Percentiles rank a stretch among this genome's conserved stretches.
Conservation (phyloP, 352 stramenopile genomes). For the Phytophthora citrophthora region DNA sequence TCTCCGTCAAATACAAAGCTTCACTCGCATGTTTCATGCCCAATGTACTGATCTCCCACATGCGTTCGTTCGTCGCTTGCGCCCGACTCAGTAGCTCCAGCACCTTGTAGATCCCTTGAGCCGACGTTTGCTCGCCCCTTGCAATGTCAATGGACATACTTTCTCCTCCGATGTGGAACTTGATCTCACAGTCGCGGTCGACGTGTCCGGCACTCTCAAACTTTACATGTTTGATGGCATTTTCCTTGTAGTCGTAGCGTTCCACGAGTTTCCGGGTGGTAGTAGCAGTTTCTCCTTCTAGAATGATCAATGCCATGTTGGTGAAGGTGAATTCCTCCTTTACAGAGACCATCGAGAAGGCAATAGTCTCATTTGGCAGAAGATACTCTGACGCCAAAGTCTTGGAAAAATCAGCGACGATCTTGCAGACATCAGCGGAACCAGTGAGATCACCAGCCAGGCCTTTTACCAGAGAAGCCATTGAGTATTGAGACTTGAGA, state of each 20-base stretch:
- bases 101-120: slow-evolving; percentile 59
- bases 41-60: slow-evolving; percentile 57
- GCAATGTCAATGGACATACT: slow-evolving; percentile 59
- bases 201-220: slow-evolving; percentile 59
- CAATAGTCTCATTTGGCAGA: slow-evolving; percentile 56
- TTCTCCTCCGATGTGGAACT: slow-evolving; percentile 52
- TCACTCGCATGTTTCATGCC: slow-evolving; percentile 50
- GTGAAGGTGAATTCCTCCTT: slow-evolving; percentile 76
- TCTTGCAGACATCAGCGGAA: slow-evolving; percentile 58
- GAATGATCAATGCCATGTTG: slow-evolving; percentile 59
- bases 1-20: slow-evolving; percentile 48
- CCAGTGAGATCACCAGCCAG: slow-evolving; percentile 58
- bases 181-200: slow-evolving; percentile 66
- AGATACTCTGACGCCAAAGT: slow-evolving; percentile 49
- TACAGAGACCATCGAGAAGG: slow-evolving; percentile 56
- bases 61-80: slow-evolving; percentile 44
- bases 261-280: slow-evolving; percentile 61
- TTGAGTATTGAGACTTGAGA: neutral
- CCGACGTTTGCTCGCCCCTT: slow-evolving; percentile 38
- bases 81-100: slow-evolving; percentile 54
- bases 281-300: slow-evolving; percentile 44
- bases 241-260: slow-evolving; percentile 48
- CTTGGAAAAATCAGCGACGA: slow-evolving; percentile 53
- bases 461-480: slow-evolving; percentile 51
- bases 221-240: slow-evolving; percentile 37